Evolutionary conservation across 306 rosid species (phyloP).

Genomic region (Quercus mongolica): DNA sequence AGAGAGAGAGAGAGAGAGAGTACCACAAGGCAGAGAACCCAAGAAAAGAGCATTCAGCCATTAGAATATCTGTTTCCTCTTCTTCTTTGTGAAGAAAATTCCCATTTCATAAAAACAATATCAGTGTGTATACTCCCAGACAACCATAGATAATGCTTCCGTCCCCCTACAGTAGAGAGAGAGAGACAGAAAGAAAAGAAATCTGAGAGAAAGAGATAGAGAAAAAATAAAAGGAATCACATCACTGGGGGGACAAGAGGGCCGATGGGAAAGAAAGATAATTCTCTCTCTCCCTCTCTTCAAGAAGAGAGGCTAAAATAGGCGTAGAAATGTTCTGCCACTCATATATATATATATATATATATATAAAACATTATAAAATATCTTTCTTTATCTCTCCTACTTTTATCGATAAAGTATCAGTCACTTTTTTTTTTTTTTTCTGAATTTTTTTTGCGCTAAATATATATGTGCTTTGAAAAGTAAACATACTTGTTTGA

Average conservation of each 20-base stretch:
- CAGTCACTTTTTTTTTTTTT: no score
- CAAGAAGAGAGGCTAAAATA: background rate
- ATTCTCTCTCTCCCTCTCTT: background rate
- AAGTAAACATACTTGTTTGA: no score
- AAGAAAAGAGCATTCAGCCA: background rate
- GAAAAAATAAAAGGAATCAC: slow-evolving; percentile 12
- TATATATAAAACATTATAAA: background rate
- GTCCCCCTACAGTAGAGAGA: background rate
- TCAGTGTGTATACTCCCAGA: background rate
- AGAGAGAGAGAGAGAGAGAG: background rate
- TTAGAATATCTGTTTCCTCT: slow-evolving; percentile 1
- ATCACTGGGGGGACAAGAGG: slow-evolving; percentile 3
- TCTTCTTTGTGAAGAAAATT: slow-evolving; percentile 1
- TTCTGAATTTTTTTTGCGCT: no score
- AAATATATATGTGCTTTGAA: no score
- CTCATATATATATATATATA: background rate
- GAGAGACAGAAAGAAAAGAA: background rate
- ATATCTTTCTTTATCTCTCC: slow-evolving; percentile 2
- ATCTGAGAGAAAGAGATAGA: background rate
- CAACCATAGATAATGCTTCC: background rate
- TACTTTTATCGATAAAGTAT: no score
- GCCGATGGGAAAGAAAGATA: slow-evolving; percentile 17
- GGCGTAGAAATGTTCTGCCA: background rate
- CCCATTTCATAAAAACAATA: background rate
- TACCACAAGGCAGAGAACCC: slow-evolving; percentile 19